Conservation (phyloP, 139 green algal genomes). For the Asterochloris sp. region DNA sequence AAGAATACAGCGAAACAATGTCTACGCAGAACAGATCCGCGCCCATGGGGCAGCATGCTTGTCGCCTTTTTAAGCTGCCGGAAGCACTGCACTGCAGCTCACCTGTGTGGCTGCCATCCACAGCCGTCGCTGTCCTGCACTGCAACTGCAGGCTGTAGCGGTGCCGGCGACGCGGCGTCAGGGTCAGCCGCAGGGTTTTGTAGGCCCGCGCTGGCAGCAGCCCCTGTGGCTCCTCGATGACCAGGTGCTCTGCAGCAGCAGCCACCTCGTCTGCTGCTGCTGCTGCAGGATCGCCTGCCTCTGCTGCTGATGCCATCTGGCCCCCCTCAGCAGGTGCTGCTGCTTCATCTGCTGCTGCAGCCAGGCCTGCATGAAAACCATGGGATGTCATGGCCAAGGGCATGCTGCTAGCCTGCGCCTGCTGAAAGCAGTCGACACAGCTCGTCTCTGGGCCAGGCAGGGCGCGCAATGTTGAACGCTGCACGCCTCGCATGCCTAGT, state of each 20-base stretch:
- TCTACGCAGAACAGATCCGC: no score
- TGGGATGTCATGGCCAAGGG: neutral
- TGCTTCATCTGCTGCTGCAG: neutral
- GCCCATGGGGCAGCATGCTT: no score
- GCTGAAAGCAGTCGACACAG: no score
- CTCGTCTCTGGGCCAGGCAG: no score
- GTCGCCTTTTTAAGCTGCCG: neutral
- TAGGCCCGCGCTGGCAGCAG: constrained; percentile 22
- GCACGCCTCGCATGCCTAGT: no score
- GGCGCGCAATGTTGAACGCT: no score
- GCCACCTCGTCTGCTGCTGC: neutral
- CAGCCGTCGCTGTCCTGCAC: constrained; percentile 7
- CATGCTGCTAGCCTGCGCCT: no score
- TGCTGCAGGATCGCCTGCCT: neutral
- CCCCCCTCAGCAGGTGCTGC: neutral
- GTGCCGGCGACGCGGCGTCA: constrained; percentile 49
- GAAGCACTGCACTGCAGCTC: neutral
- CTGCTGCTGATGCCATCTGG: neutral
- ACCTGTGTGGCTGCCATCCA: neutral
- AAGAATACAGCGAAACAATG: no score
- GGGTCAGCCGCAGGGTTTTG: constrained; percentile 45
- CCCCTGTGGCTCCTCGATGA: constrained; percentile 6
- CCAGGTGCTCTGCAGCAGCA: neutral
- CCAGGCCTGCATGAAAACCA: neutral
- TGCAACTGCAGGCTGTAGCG: constrained; percentile 46